Evolutionary conservation across 306 rosid genomes (phyloP), one percentile per base, ranked within the genome.

Genomic region (Medicago lupulina): DNA sequence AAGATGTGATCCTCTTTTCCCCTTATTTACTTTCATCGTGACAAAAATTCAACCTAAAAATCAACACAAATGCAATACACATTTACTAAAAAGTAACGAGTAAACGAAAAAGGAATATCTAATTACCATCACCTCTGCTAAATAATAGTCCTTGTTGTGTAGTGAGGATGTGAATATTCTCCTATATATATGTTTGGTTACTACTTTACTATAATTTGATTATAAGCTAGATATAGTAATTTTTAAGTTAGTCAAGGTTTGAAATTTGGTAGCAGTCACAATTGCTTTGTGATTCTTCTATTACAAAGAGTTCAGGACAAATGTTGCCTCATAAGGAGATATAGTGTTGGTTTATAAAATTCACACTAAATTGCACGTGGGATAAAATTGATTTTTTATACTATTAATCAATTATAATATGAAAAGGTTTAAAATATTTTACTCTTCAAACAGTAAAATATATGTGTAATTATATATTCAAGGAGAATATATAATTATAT

Each of bases 11-110:
- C 71, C 67, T 49, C 15, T 58, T 57, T 79, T 65, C 5, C n/a
- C 51, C 70, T 65, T 63, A 8, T 36, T 65, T 40, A 17, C 70
- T 65, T 9, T 39, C 70, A 65, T 65, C 25, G 4, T 10, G 49
- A 65, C 70, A 18, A 65, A 58, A 65, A 39, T 9, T 41, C 70
- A 65, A 65, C n/a, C 51, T 65, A 34, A 10, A 16, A 65, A 65
- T 40, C 70, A 65, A 17, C 51, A 17, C n/a, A 65, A 65, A 64
- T 5, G 8, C 50, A 64, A 39, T 65, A 40, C 34, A 16, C 49
- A 57, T 18, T 16, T 53, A 53, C 59, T 16, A 16, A 53, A 53
- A 16, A 18, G 25, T 16, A 53, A 16, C 23, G 15, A 53, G 12
- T 53, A n/a, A 53, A 17, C 16, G 23, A 53, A 53, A 17, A 17